phyloP scores from a whole-genome alignment of 306 rosid species.

The Rosa chinensis region DNA sequence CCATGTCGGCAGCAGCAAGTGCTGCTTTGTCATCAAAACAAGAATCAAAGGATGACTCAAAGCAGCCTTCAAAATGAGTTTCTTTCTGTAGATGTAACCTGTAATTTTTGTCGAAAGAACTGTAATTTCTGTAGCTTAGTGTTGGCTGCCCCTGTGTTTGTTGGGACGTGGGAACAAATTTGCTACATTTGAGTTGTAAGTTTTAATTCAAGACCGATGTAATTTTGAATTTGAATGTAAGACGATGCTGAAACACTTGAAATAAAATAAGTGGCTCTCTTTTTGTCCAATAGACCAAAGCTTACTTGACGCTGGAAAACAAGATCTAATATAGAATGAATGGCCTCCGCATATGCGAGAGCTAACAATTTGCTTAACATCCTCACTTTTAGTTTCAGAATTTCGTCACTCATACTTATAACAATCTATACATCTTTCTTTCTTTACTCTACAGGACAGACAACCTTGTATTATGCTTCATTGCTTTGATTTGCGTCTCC shows the following conservation, averaged over 20 bases:
- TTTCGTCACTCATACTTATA: background rate
- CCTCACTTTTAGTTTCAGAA: background rate
- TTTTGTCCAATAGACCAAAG: background rate
- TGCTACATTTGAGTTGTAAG: slow-evolving; percentile 16
- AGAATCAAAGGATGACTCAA: slow-evolving; percentile 50
- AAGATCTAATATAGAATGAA: background rate
- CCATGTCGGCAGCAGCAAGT: slow-evolving; percentile 86
- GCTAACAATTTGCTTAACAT: background rate
- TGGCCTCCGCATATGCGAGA: background rate
- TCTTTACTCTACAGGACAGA: background rate
- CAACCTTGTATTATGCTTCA: background rate
- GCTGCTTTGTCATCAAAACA: slow-evolving; percentile 70
- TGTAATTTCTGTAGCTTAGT: slow-evolving; percentile 22
- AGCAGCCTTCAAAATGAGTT: slow-evolving; percentile 35
- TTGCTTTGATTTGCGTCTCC: background rate
- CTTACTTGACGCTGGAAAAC: background rate
- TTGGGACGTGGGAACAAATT: background rate
- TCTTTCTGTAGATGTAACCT: background rate
- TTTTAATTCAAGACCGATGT: slow-evolving; percentile 16
- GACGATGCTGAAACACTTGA: background rate
- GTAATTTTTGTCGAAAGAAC: slow-evolving; percentile 7
- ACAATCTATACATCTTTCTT: background rate
- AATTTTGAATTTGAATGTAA: background rate
- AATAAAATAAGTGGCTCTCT: slow-evolving; percentile 3
- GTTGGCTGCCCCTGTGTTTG: background rate